A percentile compares a stretch with the other conserved stretches of the same genome.
phyloP scores from a whole-genome alignment of 306 rosid genomes.

The Comarum palustre region DNA sequence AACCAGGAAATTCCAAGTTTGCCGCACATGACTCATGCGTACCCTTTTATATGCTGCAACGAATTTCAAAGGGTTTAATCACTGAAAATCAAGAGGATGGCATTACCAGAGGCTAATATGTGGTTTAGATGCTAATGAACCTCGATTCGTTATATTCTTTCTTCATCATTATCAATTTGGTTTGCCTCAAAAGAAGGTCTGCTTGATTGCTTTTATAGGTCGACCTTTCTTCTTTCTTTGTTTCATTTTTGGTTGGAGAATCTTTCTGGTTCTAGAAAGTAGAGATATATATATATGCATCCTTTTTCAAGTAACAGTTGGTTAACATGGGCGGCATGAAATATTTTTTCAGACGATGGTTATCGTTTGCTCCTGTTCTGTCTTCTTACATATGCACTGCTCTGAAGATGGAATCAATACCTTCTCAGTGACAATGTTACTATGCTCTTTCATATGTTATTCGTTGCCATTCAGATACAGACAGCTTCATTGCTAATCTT shows the following conservation, averaged over 20 bases:
- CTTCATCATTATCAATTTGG: constrained; percentile 4
- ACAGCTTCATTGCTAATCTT: not conserved
- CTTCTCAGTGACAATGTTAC: not conserved
- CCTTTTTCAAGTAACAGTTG: not conserved
- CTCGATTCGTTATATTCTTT: constrained; percentile 8
- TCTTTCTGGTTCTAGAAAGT: not conserved
- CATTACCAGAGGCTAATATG: not conserved
- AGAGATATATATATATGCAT: not conserved
- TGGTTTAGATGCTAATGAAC: not conserved
- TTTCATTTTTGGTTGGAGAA: constrained; percentile 6
- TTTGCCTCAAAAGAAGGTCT: constrained; percentile 1
- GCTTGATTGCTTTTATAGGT: not conserved
- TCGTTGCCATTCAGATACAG: not conserved
- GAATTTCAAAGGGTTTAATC: not conserved
- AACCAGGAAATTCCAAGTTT: constrained; percentile 7
- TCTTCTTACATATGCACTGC: not conserved
- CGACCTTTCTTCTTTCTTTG: not conserved
- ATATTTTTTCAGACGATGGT: not conserved
- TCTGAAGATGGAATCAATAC: not conserved
- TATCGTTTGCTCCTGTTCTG: constrained; percentile 7
- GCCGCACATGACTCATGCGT: constrained; percentile 19
- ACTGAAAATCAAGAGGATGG: constrained; percentile 18
- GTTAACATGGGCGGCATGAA: not conserved
- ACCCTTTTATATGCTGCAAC: too few relatives aligned
- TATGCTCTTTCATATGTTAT: not conserved